Evolutionary conservation across 768 basidiomycete genomes (phyloP).

Genomic region (Amanita subjunquillea): DNA sequence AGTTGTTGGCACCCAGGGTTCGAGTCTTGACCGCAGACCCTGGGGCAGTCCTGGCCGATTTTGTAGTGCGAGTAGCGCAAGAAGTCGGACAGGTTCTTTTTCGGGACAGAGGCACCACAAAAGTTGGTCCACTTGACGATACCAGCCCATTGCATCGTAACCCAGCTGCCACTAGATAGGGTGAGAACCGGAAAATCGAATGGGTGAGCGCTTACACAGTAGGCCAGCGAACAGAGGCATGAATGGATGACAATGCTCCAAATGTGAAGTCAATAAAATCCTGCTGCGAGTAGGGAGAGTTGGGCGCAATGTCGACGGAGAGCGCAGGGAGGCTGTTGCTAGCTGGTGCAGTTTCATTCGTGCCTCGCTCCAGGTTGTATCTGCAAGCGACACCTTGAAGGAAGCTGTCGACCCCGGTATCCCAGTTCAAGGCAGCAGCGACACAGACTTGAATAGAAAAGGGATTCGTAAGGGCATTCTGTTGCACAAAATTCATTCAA

Average conservation of each 20-base stretch:
- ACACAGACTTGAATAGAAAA: conserved; percentile 4
- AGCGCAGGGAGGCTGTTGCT: conserved; percentile 4
- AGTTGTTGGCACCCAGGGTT: conserved; percentile 9
- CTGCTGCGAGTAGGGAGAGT: conserved; percentile 3
- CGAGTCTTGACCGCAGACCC: conserved; percentile 1
- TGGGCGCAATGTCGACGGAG: background rate
- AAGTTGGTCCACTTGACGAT: conserved; percentile 9
- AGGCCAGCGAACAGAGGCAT: conserved; percentile 1
- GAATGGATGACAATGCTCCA: conserved; percentile 1
- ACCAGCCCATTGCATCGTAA: conserved; percentile 1
- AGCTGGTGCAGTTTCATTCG: conserved; percentile 1
- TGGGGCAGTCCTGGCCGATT: background rate
- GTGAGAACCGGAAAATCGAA: background rate
- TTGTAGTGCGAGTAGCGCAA: conserved; percentile 2
- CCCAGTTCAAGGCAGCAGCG: conserved; percentile 7
- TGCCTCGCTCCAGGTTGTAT: conserved; percentile 4
- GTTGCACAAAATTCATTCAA: background rate
- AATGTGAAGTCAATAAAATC: conserved; percentile 5
- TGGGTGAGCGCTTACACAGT: background rate
- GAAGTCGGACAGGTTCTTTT: conserved; percentile 6
- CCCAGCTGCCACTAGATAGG: background rate
- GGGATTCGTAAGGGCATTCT: conserved; percentile 6
- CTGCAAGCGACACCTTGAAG: conserved; percentile 7
- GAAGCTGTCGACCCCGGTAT: conserved; percentile 7
- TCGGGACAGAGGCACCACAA: conserved; percentile 4